Evolutionary conservation across 305 asterid species (phyloP).

Genomic region (Stenogyne calaminthoides): DNA sequence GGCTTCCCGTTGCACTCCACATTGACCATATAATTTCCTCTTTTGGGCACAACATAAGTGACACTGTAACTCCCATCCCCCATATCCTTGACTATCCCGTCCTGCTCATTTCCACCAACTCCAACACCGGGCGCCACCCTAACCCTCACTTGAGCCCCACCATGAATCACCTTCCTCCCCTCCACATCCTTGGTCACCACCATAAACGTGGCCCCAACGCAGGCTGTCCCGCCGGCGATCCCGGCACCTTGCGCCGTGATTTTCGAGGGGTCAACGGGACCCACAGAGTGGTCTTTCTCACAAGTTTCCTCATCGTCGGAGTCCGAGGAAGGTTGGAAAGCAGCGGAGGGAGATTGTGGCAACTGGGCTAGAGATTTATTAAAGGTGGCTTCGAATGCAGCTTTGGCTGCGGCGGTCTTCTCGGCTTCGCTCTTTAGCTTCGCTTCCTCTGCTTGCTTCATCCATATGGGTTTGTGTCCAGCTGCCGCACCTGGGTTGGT

Average conservation of each 20-base stretch:
- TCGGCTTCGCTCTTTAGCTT: constrained; percentile 94
- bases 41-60: constrained; percentile 83
- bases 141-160: constrained; percentile 83
- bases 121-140: constrained; percentile 86
- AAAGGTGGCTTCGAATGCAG: constrained; percentile 97
- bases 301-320: constrained; percentile 66
- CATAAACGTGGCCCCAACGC: constrained; percentile 68
- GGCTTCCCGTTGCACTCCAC: constrained; percentile 94
- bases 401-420: constrained; percentile 95
- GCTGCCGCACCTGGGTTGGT: constrained; percentile 43
- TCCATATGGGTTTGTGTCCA: constrained; percentile 81
- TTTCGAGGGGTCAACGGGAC: constrained; percentile 82
- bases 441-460: constrained; percentile 97
- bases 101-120: constrained; percentile 84
- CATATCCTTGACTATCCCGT: constrained; percentile 89
- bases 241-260: constrained; percentile 96
- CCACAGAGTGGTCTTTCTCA: constrained; percentile 54
- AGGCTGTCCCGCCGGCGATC: constrained; percentile 94
- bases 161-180: constrained; percentile 73
- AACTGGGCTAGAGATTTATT: constrained; percentile 47
- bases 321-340: constrained; percentile 44
- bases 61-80: constrained; percentile 89
- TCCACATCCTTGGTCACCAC: constrained; percentile 83
- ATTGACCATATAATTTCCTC: constrained; percentile 95
- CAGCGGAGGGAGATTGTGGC: constrained; percentile 43